Evolutionary conservation across 139 green algal genomes (phyloP).

Genomic region (Zygnema cylindricum): DNA sequence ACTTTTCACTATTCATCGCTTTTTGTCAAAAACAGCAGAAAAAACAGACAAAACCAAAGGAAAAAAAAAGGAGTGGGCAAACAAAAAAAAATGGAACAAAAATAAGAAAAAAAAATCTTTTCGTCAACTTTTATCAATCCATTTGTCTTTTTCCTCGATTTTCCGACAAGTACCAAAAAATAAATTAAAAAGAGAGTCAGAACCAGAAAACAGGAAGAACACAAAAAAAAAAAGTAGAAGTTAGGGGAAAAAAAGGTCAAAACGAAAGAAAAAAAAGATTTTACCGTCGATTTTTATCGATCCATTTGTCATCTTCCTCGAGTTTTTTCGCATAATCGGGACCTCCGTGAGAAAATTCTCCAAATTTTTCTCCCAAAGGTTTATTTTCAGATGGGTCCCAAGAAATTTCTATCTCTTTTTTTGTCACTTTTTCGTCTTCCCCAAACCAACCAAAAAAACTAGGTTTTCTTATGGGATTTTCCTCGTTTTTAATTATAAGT

Average conservation of each 20-base stretch:
- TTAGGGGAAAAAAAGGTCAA: not conserved
- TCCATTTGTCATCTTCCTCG: not conserved
- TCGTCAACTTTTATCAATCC: not conserved
- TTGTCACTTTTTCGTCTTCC: not conserved
- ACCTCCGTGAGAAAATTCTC: not conserved
- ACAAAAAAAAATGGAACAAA: not conserved
- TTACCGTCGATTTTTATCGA: not conserved
- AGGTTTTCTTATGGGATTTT: no score
- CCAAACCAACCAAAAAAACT: not conserved
- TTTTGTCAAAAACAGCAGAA: no score
- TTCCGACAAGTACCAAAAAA: not conserved
- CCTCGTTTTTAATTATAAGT: no score
- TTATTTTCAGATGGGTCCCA: not conserved
- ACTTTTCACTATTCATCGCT: not conserved
- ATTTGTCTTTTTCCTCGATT: not conserved
- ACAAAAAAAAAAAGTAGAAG: not conserved
- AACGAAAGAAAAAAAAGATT: not conserved
- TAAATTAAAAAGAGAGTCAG: not conserved
- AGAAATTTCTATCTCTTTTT: not conserved
- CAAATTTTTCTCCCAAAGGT: not conserved
- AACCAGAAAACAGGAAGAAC: not conserved
- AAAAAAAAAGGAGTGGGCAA: not conserved
- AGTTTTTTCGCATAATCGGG: not conserved
- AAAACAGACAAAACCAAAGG: no score
- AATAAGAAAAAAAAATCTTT: not conserved